Percentiles rank a stretch among this genome's conserved stretches.
Conservation (phyloP, 306 rosid species). For the Begonia fuchsioides region DNA sequence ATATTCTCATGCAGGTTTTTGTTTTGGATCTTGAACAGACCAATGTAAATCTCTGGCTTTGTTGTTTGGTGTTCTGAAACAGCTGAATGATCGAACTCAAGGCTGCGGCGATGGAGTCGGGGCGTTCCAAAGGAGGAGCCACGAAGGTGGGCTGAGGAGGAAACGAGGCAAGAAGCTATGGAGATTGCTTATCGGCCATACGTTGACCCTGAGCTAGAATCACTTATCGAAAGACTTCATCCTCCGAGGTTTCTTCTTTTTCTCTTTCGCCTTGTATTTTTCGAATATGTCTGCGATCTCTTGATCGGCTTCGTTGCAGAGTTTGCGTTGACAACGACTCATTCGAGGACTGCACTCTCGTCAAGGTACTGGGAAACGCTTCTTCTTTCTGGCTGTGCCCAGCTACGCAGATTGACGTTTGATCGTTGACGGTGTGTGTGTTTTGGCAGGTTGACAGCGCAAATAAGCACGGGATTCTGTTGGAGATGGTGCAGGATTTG, state of each 20-base stretch:
- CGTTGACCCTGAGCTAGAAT: conserved; percentile 54
- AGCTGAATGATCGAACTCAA: no score
- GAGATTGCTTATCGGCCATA: conserved; percentile 40
- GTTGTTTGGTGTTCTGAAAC: no score
- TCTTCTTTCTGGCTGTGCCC: no score
- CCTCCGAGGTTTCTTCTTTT: conserved; percentile 55
- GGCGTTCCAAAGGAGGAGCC: no score
- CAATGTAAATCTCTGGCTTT: no score
- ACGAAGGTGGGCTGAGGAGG: neutral
- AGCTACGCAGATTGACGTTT: neutral
- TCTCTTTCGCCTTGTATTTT: neutral
- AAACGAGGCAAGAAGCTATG: conserved; percentile 17
- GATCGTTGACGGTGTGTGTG: no score
- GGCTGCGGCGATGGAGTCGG: no score
- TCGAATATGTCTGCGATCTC: neutral
- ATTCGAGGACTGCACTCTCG: conserved; percentile 51
- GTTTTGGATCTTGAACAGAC: neutral
- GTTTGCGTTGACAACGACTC: conserved; percentile 77
- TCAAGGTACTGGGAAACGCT: conserved; percentile 36
- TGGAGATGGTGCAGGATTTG: conserved; percentile 92
- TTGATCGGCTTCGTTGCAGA: conserved; percentile 28
- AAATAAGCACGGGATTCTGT: conserved; percentile 76
- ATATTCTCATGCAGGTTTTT: no score
- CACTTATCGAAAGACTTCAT: conserved; percentile 64
- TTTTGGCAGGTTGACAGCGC: conserved; percentile 81